A percentile compares a stretch with the other conserved stretches of the same genome.
phyloP scores from a whole-genome alignment of 352 stramenopile genomes.

The Globisporangium camurandrum region DNA sequence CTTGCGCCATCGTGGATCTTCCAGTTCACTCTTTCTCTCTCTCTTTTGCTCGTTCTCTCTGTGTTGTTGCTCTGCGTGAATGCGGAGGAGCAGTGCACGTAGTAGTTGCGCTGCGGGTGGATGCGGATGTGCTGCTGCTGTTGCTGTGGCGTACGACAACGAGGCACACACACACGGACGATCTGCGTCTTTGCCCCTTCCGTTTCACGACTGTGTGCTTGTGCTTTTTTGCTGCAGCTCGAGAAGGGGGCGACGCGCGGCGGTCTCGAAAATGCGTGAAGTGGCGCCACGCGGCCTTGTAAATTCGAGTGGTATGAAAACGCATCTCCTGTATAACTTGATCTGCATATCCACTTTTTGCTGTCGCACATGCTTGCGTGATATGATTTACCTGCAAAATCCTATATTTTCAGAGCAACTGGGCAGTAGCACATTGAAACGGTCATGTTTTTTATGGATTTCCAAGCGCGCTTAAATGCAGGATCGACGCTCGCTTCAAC shows the following conservation, averaged over 20 bases:
- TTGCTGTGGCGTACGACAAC: no score
- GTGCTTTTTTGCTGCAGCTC: no score
- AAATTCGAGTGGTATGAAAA: not conserved
- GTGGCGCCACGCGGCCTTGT: not conserved
- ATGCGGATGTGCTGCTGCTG: not conserved
- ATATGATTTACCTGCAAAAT: not conserved
- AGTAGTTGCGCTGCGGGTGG: slow-evolving; percentile 1
- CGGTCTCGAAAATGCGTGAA: not conserved
- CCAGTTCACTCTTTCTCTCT: slow-evolving; percentile 8
- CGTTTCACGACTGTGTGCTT: slow-evolving; percentile 71
- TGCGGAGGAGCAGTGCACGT: not conserved
- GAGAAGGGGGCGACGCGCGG: not conserved
- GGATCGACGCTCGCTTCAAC: slow-evolving; percentile 2
- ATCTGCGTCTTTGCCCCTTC: slow-evolving; percentile 35
- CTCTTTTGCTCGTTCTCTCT: slow-evolving; percentile 4
- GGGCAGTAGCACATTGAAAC: not conserved
- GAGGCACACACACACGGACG: no score
- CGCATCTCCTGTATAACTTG: not conserved
- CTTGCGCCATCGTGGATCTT: slow-evolving; percentile 57
- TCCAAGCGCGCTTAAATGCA: slow-evolving; percentile 1
- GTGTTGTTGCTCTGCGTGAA: not conserved
- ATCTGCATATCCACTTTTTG: not conserved
- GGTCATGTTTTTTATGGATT: not conserved
- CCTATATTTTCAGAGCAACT: not conserved
- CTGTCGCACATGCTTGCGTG: not conserved